A percentile compares a stretch with the other conserved stretches of the same genome.
These are phyloP conservation scores for Triticum turgidum DNA, from an alignment of 176 grass and related monocot genomes.

Conservation along the genomic window DNA sequence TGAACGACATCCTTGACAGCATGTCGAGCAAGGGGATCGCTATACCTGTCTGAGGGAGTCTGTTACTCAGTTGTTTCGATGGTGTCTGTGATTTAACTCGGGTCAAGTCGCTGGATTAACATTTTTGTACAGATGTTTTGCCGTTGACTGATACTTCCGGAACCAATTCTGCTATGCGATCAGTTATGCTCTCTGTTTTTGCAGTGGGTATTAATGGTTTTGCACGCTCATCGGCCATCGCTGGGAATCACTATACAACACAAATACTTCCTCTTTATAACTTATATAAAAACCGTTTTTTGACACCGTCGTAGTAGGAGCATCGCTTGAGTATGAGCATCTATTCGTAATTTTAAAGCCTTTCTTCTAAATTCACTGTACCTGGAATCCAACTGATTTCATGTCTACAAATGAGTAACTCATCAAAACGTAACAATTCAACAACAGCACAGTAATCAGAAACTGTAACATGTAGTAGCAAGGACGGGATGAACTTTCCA, in stretches of 20 bases:
- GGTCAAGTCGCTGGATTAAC: not conserved
- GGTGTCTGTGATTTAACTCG: not conserved
- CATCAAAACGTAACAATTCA: too few species aligned
- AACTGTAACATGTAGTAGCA: too few species aligned
- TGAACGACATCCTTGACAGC: constrained; percentile 95
- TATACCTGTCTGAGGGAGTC: constrained; percentile 58
- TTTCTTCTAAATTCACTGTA: too few species aligned
- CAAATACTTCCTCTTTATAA: too few species aligned
- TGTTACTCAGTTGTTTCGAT: not conserved
- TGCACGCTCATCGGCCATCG: not conserved
- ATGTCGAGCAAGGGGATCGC: constrained; percentile 86
- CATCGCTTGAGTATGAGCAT: too few species aligned
- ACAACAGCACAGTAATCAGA: too few species aligned
- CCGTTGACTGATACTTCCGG: not conserved
- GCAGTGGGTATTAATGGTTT: not conserved
- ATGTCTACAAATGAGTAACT: too few species aligned
- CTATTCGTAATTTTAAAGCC: too few species aligned
- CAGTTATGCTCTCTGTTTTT: not conserved
- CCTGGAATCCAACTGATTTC: too few species aligned
- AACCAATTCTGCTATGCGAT: not conserved
- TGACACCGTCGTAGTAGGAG: too few species aligned
- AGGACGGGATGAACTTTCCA: too few species aligned
- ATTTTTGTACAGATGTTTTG: constrained; percentile 40
- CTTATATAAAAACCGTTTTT: too few species aligned
- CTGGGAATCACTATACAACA: not conserved